Conservation (phyloP, 495 filamentous ascomycete species). For the Chaetomium cochliodes region DNA sequence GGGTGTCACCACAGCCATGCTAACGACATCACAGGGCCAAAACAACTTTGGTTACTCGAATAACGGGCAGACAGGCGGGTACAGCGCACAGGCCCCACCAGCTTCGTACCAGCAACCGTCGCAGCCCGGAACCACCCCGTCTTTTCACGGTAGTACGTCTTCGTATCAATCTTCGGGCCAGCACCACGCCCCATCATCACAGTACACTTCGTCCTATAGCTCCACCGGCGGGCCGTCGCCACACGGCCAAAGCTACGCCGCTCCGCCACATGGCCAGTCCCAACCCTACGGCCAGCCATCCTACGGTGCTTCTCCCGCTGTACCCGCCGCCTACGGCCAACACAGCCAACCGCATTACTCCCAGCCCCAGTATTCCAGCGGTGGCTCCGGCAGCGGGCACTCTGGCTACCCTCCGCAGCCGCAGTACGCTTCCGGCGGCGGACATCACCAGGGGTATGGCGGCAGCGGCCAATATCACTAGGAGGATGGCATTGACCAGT, state of each 20-base stretch:
- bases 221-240: slow-evolving; percentile 12
- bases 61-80: slow-evolving; percentile 41
- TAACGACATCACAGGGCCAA: slow-evolving; percentile 20
- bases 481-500: background rate
- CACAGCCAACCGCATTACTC: slow-evolving; percentile 30
- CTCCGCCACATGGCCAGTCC: slow-evolving; percentile 15
- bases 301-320: slow-evolving; percentile 20
- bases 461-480: slow-evolving; percentile 18
- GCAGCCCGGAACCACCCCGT: slow-evolving; percentile 21
- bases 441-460: slow-evolving; percentile 4
- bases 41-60: slow-evolving; percentile 56
- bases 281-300: slow-evolving; percentile 21
- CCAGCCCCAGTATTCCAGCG: slow-evolving; percentile 19
- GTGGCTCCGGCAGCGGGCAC: slow-evolving; percentile 12
- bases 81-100: slow-evolving; percentile 51
- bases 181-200: slow-evolving; percentile 18
- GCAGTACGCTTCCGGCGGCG: slow-evolving; percentile 19
- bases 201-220: slow-evolving; percentile 29
- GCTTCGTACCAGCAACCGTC: slow-evolving; percentile 31
- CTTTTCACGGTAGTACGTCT: slow-evolving; percentile 18
- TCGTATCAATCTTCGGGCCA: slow-evolving; percentile 25
- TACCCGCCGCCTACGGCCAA: slow-evolving; percentile 28
- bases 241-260: slow-evolving; percentile 11
- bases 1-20: background rate
- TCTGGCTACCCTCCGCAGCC: slow-evolving; percentile 23